phyloP scores from a whole-genome alignment of 768 basidiomycete genomes.

The Cystofilobasidium bisporidii region DNA sequence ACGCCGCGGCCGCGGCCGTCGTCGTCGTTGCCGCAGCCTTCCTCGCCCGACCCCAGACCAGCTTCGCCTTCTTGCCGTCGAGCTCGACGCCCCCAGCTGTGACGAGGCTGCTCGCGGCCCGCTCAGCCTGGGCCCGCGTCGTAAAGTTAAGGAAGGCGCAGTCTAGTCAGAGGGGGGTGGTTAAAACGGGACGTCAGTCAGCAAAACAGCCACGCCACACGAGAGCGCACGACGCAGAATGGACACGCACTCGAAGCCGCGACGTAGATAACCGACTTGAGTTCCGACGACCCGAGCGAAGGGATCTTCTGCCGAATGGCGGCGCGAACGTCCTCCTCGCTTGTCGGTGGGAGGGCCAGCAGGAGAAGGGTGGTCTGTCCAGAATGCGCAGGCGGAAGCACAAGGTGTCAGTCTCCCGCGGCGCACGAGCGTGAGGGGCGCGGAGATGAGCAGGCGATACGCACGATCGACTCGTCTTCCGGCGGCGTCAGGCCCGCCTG shows the following conservation, averaged over 20 bases:
- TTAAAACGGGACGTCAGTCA: too few species aligned
- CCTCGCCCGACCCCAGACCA: conserved; percentile 82
- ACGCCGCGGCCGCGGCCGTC: too few species aligned
- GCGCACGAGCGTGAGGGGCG: too few species aligned
- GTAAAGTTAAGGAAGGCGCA: conserved; percentile 96
- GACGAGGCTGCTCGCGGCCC: conserved; percentile 77
- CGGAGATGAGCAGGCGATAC: conserved; percentile 39
- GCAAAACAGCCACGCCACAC: too few species aligned
- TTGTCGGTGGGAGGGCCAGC: conserved; percentile 58
- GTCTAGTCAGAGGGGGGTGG: too few species aligned
- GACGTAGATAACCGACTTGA: conserved; percentile 79
- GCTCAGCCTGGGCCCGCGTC: conserved; percentile 70
- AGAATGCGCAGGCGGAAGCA: background rate
- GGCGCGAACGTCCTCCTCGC: conserved; percentile 66
- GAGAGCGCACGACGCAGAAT: too few species aligned
- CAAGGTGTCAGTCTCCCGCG: background rate
- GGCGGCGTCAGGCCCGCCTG: conserved; percentile 76
- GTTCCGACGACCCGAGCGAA: conserved; percentile 51
- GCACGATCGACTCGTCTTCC: conserved; percentile 72
- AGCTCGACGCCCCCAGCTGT: conserved; percentile 68
- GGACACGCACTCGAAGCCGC: conserved; percentile 35
- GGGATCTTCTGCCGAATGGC: conserved; percentile 60
- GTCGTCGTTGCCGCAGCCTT: conserved; percentile 26
- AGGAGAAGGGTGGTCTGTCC: conserved; percentile 74
- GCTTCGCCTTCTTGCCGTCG: conserved; percentile 48